Conservation (phyloP, 768 basidiomycete species). For the Mycena vulgaris region DNA sequence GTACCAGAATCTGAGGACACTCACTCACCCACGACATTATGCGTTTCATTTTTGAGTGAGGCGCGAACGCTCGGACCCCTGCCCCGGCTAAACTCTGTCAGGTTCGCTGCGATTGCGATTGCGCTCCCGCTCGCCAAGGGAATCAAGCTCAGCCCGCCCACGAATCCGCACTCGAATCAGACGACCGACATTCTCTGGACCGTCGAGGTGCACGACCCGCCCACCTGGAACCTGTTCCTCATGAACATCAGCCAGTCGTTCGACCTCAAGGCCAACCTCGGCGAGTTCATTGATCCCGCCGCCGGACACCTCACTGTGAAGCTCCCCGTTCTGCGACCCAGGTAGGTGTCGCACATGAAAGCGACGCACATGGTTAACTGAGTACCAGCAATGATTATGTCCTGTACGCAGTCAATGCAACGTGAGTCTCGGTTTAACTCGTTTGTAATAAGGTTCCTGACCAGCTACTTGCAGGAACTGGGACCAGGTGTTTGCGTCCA, state of each 20-base stretch:
- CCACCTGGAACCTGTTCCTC: slow-evolving; percentile 36
- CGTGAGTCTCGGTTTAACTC: too few relatives aligned
- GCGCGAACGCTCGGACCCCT: too few relatives aligned
- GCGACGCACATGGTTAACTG: slow-evolving; percentile 16
- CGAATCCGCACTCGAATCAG: slow-evolving; percentile 31
- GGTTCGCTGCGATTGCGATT: background rate
- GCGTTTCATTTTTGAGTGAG: too few relatives aligned
- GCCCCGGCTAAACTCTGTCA: too few relatives aligned
- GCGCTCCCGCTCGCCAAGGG: slow-evolving; percentile 20
- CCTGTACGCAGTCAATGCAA: slow-evolving; percentile 38
- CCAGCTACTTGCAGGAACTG: too few relatives aligned
- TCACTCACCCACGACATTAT: too few relatives aligned
- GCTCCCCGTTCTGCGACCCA: background rate
- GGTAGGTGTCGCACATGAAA: too few relatives aligned
- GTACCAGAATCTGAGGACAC: too few relatives aligned
- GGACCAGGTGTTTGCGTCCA: slow-evolving; percentile 34
- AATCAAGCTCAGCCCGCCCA: slow-evolving; percentile 27
- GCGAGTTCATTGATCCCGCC: slow-evolving; percentile 21
- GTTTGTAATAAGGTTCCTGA: too few relatives aligned
- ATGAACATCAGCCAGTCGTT: slow-evolving; percentile 39
- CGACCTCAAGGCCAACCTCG: slow-evolving; percentile 38
- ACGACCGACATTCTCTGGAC: slow-evolving; percentile 33
- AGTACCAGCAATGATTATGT: slow-evolving; percentile 38
- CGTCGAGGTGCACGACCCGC: slow-evolving; percentile 26
- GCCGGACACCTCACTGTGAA: slow-evolving; percentile 10